Base-by-base conservation (phyloP, 2,329 filamentous ascomycete species). In the Gnomoniopsis smithogilvyi region DNA sequence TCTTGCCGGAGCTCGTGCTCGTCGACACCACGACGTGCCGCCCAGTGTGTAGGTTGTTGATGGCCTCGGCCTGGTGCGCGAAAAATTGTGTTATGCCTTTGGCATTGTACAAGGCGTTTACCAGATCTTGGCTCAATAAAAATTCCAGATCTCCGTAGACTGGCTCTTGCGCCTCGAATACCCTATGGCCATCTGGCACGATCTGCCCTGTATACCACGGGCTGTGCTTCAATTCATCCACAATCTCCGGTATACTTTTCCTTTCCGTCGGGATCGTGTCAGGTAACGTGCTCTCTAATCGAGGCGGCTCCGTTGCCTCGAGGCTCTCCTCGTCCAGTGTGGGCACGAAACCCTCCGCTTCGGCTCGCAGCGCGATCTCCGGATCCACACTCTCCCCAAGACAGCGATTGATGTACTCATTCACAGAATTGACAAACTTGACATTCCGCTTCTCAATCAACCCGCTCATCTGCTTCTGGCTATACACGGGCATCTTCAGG, bases 21-120 rank as follows among this genome's bases (percentile, higher is more conserved):
- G 95, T 99, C 1, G 93, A 88, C 1, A 99, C 89, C 54, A 99
- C 94, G 15, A 98, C 92, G 70, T 97, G 87, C 41, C 88, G 84
- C 0, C 92, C 94, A 3, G 89, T 84, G 58, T 94, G 82, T 1
- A 99, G 78, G 61, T 89, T 85, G 68, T 99, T 99, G 66, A 99
- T 91, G 0, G 95, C 95, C 74, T 96, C 91, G 0, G 93, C 87
- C 73, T 99, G 95, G 71, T 99, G 95, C 0, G 91, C 87, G 68
- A 96, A 99, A 41, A 99, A 83, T 60, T 89, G 83, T 0, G 88
- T 91, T 60, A 99, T 98, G 3, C 87, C 87, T 66, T 89, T 91
- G 10, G 91, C 90, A 66, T 98, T 98, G 76, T 96, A 99, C 1
- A 99, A 74, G 1, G 95, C 94, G 71, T 99, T 96, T n/a, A 99